Evolutionary conservation across 1,284 basidiomycete genomes (phyloP).

Genomic region (Ceratobasidium sp.): DNA sequence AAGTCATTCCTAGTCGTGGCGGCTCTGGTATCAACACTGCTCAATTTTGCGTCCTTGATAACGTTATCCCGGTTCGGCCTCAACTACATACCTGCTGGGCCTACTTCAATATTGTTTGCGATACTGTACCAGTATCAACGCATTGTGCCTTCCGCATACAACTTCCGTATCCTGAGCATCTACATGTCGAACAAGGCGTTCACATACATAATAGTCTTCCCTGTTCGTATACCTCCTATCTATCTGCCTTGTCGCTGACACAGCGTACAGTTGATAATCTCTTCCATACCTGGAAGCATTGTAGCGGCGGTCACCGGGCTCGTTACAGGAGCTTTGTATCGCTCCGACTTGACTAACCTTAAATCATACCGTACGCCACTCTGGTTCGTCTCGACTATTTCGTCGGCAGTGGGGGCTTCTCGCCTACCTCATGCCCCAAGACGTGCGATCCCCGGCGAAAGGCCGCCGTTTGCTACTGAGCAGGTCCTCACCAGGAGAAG

Average conservation of each 20-base stretch:
- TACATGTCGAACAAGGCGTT: conserved; percentile 76
- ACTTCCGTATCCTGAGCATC: conserved; percentile 76
- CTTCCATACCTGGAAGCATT: conserved; percentile 68
- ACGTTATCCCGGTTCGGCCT: conserved; percentile 68
- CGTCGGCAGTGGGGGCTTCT: conserved; percentile 68
- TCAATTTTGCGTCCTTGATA: conserved; percentile 69
- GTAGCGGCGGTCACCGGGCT: conserved; percentile 68
- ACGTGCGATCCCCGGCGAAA: conserved; percentile 64
- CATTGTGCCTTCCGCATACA: conserved; percentile 77
- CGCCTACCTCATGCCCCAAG: conserved; percentile 61
- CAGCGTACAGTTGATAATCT: conserved; percentile 64
- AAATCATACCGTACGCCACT: conserved; percentile 76
- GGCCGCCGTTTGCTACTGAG: conserved; percentile 38
- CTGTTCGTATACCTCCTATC: conserved; percentile 54
- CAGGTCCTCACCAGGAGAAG: conserved; percentile 24
- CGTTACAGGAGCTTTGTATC: conserved; percentile 75
- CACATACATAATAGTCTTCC: conserved; percentile 68
- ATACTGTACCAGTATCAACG: conserved; percentile 82
- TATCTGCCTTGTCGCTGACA: conserved; percentile 23
- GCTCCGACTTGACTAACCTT: conserved; percentile 76
- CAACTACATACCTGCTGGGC: conserved; percentile 77
- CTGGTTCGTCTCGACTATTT: conserved; percentile 55
- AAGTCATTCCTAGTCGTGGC: conserved; percentile 80
- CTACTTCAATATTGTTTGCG: conserved; percentile 64
- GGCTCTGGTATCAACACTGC: conserved; percentile 65